Base-by-base conservation (phyloP, 176 grass and related monocot genomes). In the Oryza nivara region DNA sequence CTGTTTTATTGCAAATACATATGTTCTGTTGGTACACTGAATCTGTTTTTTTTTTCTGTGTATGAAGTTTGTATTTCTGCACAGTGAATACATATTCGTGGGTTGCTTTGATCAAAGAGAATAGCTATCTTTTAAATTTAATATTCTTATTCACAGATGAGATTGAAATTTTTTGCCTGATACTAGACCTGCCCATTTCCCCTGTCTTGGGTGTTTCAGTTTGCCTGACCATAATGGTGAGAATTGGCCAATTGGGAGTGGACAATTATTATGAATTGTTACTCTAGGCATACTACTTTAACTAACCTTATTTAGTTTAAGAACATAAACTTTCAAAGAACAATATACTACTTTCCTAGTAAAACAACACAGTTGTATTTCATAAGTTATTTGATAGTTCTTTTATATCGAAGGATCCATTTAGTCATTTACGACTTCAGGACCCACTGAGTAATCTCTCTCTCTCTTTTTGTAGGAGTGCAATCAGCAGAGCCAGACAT, bases 401-500 rank as follows among this genome's bases (percentile, higher is more conserved):
- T 5, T 68, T 60, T 25, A 48, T 14, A 76, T 76, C 47, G 1
- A 38, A 82, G 20, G 13, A 7, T 64, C n/a, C 19, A n/a, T n/a
- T n/a, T n/a, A 56, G 12, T 61, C 19, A 23, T 60, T 60, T 61
- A 61, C 8, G 3, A 22, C 58, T 20, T 64, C 36, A 76, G 61
- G 26, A 65, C 22, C 36, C 17, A 10, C 26, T 7, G 15, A 87
- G 11, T 5, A 82, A 43, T 78, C 67, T 60, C 12, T 41, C 63
- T 73, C 19, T 20, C 5, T 36, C 35, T 36, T 56, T 40, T 15
- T 81, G 71, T 61, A 93, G 94, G 91, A 54, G 91, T 97, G 49
- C 91, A 90, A 73, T 84, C 86, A 38, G 94, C 85, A 67, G 94
- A 93, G 67, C 44, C 94, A 30, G 84, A 93, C 79, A 82, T 97